Evolutionary conservation across 352 stramenopile species (phyloP).

Genomic region (Saprolegnia diclina): DNA sequence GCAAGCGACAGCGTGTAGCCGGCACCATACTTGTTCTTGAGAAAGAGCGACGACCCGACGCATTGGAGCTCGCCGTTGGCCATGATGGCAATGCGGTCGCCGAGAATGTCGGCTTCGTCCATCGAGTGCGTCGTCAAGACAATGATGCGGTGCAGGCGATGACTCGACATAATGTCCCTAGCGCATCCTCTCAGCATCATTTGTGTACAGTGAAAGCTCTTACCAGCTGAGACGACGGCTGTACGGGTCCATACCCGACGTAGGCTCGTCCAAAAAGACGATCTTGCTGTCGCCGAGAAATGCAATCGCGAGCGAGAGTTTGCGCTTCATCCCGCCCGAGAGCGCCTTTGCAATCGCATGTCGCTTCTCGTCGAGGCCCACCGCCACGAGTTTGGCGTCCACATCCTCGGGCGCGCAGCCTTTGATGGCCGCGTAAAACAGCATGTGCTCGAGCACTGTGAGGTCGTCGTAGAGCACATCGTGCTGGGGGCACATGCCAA

Average conservation of each 20-base stretch:
- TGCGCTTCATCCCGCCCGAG: slow-evolving; percentile 76
- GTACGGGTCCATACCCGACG: slow-evolving; percentile 93
- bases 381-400: slow-evolving; percentile 68
- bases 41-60: slow-evolving; percentile 59
- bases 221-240: slow-evolving; percentile 39
- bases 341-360: slow-evolving; percentile 44
- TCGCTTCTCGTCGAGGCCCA: slow-evolving; percentile 88
- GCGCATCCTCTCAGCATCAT: neutral
- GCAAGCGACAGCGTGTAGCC: slow-evolving; percentile 69
- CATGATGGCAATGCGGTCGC: slow-evolving; percentile 88
- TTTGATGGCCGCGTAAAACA: slow-evolving; percentile 92
- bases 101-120: slow-evolving; percentile 90
- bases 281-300: slow-evolving; percentile 65
- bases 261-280: slow-evolving; percentile 86
- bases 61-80: slow-evolving; percentile 58
- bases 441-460: slow-evolving; percentile 94
- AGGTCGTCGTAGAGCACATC: slow-evolving; percentile 94
- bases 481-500: slow-evolving; percentile 96
- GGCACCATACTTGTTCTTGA: slow-evolving; percentile 77
- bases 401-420: slow-evolving; percentile 37
- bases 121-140: slow-evolving; percentile 88
- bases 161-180: slow-evolving; percentile 67
- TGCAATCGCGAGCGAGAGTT: slow-evolving; percentile 69
- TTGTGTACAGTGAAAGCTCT: slow-evolving; percentile 5
- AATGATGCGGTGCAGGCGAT: slow-evolving; percentile 57